Evolutionary conservation across 2,329 filamentous ascomycete genomes (phyloP), one percentile per base, ranked within the genome.

Genomic region (Colletotrichum costaricense): DNA sequence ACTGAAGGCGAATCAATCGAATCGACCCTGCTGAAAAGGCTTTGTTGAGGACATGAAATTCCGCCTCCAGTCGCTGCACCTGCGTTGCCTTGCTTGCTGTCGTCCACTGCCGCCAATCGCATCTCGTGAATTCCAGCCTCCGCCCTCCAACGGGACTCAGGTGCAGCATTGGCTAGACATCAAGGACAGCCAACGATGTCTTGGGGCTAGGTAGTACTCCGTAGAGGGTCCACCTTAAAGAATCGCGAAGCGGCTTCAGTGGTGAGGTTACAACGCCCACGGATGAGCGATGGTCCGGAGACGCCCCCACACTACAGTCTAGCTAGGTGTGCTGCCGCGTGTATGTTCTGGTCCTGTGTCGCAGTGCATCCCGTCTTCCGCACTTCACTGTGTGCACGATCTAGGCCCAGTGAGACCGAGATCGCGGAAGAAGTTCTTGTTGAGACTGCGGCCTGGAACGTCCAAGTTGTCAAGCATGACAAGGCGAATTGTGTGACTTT

Each of bases 211-310:
- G 33, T 35, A 35, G 33, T 35, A 35, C 33, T 35, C 33, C 4
- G 33, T 7, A 35, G 57, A 24, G 24, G 42, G 7, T 33, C 26
- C 33, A 52, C 19, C 30, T 22, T 19, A 9, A 30, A 67, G 28
- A 24, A 26, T n/a, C 5, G 19, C 26, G 33, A 38, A 26, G 66
- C 67, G 54, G 54, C 38, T 60, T 60, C 35, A n/a, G 30, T 49
- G 54, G 42, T 52, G 71, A 62, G 55, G 71, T 73, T 66, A 66
- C 71, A 73, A 67, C 67, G 71, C 54, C 46, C 28, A 30, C 71
- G 67, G 67, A 72, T 66, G 60, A 58, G 68, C 56, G 56, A 66
- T 62, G 56, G 60, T 60, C 67, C 71, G 67, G 49, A 30, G 71
- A 59, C 26, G 30, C 54, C 59, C 22, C 35, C 49, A 28, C 67